A percentile compares a stretch with the other conserved stretches of the same genome.
Evolutionary conservation across 169 alveolate genomes (phyloP).

Genomic region (Plasmodium yoelii): DNA sequence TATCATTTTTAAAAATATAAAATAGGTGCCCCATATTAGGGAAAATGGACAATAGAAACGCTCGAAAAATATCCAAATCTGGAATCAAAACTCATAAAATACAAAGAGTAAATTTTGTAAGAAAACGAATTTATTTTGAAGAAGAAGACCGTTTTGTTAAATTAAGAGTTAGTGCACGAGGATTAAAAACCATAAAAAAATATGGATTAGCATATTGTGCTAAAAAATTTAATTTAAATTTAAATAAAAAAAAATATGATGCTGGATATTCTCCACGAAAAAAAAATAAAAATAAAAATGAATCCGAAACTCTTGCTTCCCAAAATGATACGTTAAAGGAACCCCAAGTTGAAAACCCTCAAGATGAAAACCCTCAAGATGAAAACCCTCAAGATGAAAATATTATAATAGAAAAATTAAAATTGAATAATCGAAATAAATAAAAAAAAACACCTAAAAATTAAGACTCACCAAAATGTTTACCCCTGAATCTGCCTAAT

Average conservation of each 20-base stretch:
- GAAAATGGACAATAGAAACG: conserved; percentile 91
- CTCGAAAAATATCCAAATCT: conserved; percentile 85
- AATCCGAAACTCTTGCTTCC: not conserved
- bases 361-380: conserved; percentile 46
- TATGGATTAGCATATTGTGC: conserved; percentile 89
- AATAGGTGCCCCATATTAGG: conserved; percentile 89
- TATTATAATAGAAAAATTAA: conserved; percentile 32
- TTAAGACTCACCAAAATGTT: not conserved
- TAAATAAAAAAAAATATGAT: conserved; percentile 84
- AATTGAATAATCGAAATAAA: conserved; percentile 7
- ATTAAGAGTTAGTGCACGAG: conserved; percentile 86
- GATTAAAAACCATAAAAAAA: conserved; percentile 88
- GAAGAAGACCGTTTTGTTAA: conserved; percentile 83
- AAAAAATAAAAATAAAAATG: conserved; percentile 38
- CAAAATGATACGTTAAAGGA: conserved; percentile 8
- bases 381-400: conserved; percentile 30
- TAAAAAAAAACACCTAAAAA: not conserved
- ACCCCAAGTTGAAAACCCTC: conserved; percentile 2
- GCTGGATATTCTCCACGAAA: conserved; percentile 85
- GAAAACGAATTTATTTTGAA: conserved; percentile 88
- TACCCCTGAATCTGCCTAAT: not conserved
- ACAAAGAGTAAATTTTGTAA: conserved; percentile 86
- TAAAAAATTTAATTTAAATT: conserved; percentile 84
- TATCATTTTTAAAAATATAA: not conserved
- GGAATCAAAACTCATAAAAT: conserved; percentile 82